phyloP scores from a whole-genome alignment of 2,329 filamentous ascomycete species.

The Magnaporthales sp. region DNA sequence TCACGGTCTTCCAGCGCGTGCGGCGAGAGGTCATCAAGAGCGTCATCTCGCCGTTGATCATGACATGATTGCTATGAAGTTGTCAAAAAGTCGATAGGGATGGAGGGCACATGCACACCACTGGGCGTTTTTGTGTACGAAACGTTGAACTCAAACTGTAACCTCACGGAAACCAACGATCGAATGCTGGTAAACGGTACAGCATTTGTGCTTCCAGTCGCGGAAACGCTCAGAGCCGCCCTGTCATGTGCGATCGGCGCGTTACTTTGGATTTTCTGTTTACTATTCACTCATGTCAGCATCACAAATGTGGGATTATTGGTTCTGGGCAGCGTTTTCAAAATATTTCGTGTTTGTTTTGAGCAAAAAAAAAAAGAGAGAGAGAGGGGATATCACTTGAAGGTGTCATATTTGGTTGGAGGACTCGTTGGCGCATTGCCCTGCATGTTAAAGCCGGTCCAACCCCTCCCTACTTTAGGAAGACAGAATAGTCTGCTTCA shows the following conservation, averaged over 20 bases:
- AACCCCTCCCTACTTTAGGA: background rate
- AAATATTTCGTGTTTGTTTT: background rate
- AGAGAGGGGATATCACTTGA: background rate
- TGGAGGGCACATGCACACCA: background rate
- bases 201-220: background rate
- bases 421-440: background rate
- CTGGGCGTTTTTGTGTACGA: background rate
- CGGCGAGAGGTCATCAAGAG: background rate
- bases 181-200: background rate
- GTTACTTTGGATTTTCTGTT: background rate
- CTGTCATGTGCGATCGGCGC: background rate
- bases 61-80: background rate
- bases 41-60: background rate
- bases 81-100: background rate
- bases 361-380: background rate
- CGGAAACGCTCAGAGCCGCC: background rate
- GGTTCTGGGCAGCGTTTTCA: background rate
- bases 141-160: background rate
- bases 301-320: background rate
- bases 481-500: background rate
- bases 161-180: background rate
- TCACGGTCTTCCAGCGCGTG: slow-evolving; percentile 1
- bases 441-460: background rate
- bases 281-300: background rate
- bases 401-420: background rate